Base-by-base conservation (phyloP, 2,329 filamentous ascomycete species). In the Pseudopyricularia javanii region DNA sequence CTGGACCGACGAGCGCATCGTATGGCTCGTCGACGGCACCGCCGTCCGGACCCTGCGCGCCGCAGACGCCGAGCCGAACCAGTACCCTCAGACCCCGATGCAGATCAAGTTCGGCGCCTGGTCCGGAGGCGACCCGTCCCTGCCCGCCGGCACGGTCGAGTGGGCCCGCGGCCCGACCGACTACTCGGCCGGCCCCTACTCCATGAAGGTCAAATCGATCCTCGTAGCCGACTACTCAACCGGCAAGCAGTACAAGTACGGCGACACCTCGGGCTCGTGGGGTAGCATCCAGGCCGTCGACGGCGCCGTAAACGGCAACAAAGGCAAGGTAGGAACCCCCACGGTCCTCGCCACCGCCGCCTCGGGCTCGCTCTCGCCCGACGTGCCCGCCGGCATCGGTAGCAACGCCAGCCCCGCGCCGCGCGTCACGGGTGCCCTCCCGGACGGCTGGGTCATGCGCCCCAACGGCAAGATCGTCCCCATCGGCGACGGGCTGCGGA, bases 1-100 rank as follows among this genome's bases (percentile, higher is more conserved):
- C 67, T 98, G 93, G 93, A 95, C 89, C 0, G 74, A 83, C 37
- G 78, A 85, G 52, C 84, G 90, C 63, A 85, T 96, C 63, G 77
- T 90, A 35, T 98, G 91, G 91, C 82, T 84, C 57, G 87, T 95
- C 56, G 87, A 86, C 64, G 87, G 85, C 54, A 79, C 75, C 14
- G 82, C 85, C 6, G 80, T 96, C 49, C 85, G 93, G 55, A 86
- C 86, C 11, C 76, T 96, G 54, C 82, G 77, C 48, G 79, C 81
- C 40, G 74, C 71, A 50, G 82, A 87, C 51, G 87, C 91, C 55
- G 79, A 84, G 56, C 64, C 74, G 53, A 75, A 75, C 57, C 87
- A 95, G 68, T 98, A 94, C 64, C 93, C 93, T 7, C 93, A 98
- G 71, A 90, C 90, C 1, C 93, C 93, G 4, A 95, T 95, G 89